Base-by-base conservation (phyloP, 306 rosid genomes). In the Quercus cerris region DNA sequence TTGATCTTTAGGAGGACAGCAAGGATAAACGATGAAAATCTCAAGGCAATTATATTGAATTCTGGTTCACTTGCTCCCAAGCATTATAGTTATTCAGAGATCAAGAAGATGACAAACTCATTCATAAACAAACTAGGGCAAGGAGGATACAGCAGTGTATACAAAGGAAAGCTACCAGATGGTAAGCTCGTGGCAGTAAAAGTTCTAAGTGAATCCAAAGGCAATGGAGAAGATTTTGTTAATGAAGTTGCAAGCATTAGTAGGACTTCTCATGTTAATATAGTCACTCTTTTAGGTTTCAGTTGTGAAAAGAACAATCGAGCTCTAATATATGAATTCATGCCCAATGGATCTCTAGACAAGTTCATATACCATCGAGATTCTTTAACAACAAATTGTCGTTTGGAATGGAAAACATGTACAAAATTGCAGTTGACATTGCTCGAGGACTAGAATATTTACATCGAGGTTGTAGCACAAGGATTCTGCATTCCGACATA, bases 401-500 rank as follows among this genome's bases (percentile, higher is more conserved):
- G 1, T 1, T 27, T 72, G 38, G 70, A 58, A 1, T 4, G 46
- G 54, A 20, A 57, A 33, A 75, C 14, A 2, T 25, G 49, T 49
- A 56, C 17, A 14, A 61, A 4, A 75, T 75, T 0, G 57, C 64
- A 1, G 1, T 58, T 33, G 57, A 70, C 14, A 44, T 75, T 25
- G 78, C 70, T 30, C 18, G 22, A 75, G 70, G 78, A 15, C 19
- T 75, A 5, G 78, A 75, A 28, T 75, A 58, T 14, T 23, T 75
- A 5, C 78, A 74, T 15, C 18, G 4, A 10, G 78, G 78, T 31
- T 75, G 78, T 35, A 5, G 9, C 27, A 56, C 67, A 75, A 31
- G 78, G 3, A 75, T 75, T 5, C 20, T 75, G 19, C 78, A 75
- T 57, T 75, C 58, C 0, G 78, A 75, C 68, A 75, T 75, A 31